These are phyloP conservation scores for Ophiostoma sp. DNA, from an alignment of 2,329 filamentous ascomycete genomes.

Conservation along the genomic window DNA sequence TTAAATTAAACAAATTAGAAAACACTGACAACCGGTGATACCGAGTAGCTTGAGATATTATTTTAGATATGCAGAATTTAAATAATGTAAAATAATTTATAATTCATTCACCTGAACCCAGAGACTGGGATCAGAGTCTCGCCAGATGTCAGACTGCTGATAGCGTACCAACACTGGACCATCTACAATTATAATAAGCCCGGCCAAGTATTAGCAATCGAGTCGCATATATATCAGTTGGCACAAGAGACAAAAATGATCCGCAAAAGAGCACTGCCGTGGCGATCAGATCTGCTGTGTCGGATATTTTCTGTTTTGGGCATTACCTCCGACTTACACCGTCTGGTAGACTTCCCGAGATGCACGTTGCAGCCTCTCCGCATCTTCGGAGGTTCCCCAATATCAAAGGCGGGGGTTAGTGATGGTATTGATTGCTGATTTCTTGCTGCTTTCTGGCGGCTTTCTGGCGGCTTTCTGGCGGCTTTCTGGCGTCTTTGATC, in stretches of 20 bases:
- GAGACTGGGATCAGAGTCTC: background rate
- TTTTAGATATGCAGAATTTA: no score
- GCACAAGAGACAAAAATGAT: background rate
- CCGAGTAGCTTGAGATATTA: no score
- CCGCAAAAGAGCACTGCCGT: background rate
- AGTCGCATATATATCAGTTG: background rate
- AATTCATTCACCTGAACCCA: no score
- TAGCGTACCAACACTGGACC: background rate
- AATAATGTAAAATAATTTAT: no score
- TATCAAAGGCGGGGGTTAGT: background rate
- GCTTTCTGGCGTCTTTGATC: background rate
- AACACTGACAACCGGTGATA: no score
- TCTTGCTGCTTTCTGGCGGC: background rate
- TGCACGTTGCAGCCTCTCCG: background rate
- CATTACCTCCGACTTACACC: constrained; percentile 1
- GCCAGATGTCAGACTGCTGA: background rate
- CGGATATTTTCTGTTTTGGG: background rate
- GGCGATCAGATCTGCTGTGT: background rate
- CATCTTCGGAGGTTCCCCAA: constrained; percentile 9
- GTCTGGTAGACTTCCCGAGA: background rate
- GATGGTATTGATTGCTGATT: background rate
- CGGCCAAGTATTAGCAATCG: background rate
- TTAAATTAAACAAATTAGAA: no score
- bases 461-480: background rate
- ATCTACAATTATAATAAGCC: background rate